phyloP scores from a whole-genome alignment of 345 rosid genomes.

The Populus alba region DNA sequence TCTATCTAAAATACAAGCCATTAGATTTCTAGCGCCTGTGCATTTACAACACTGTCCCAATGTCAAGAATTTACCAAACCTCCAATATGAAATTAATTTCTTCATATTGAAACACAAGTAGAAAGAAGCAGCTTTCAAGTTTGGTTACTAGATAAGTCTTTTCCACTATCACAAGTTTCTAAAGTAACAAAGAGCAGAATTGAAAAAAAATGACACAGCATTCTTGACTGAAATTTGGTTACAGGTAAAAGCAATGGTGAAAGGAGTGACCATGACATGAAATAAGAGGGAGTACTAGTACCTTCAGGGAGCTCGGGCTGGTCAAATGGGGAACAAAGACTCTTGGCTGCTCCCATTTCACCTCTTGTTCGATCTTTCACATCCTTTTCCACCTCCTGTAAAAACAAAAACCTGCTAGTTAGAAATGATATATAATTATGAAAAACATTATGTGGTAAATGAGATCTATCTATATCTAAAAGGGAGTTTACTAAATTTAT shows the following conservation, averaged over 20 bases:
- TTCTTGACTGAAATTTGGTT: not conserved
- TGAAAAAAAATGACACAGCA: not conserved
- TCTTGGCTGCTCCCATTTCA: conserved; percentile 90
- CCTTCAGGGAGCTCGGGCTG: conserved; percentile 92
- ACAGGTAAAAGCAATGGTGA: not conserved
- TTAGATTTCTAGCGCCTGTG: too few relatives aligned
- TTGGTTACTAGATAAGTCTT: not conserved
- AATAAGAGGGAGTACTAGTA: conserved; percentile 3
- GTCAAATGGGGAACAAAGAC: conserved; percentile 86
- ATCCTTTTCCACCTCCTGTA: conserved; percentile 85
- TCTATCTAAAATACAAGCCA: too few relatives aligned
- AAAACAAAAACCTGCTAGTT: not conserved
- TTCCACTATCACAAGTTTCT: not conserved
- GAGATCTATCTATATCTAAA: not conserved
- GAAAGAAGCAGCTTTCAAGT: not conserved
- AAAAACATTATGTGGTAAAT: not conserved
- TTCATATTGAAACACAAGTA: not conserved
- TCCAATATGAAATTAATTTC: too few relatives aligned
- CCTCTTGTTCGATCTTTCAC: conserved; percentile 88
- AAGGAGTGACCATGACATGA: not conserved
- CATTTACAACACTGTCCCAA: too few relatives aligned
- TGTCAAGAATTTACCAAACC: too few relatives aligned
- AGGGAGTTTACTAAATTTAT: not conserved
- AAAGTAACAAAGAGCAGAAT: not conserved
- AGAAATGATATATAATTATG: not conserved